phyloP scores from a whole-genome alignment of 1,284 basidiomycete species.

The Microbotryum saponariae region DNA sequence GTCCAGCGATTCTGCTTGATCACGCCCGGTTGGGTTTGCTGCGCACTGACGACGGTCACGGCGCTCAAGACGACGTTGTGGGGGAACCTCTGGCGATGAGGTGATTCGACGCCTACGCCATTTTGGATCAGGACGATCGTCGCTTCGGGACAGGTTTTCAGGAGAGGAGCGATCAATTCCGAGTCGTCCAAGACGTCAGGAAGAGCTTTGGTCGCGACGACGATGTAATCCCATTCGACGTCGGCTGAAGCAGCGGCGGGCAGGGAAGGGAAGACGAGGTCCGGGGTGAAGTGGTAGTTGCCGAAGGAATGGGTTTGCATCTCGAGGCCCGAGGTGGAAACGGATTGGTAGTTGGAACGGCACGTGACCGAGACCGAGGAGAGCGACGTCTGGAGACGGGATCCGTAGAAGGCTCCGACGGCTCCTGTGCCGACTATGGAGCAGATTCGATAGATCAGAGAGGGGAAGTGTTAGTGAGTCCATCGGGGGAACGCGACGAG shows the following conservation, averaged over 20 bases:
- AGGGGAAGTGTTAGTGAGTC: too few relatives aligned
- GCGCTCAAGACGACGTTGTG: slow-evolving; percentile 41
- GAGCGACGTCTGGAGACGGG: slow-evolving; percentile 37
- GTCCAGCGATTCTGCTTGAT: slow-evolving; percentile 46
- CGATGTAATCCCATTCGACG: slow-evolving; percentile 42
- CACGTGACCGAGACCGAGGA: slow-evolving; percentile 44
- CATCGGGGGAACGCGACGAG: too few relatives aligned
- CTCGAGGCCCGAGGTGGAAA: slow-evolving; percentile 38
- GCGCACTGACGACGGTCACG: slow-evolving; percentile 44
- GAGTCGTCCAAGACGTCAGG: slow-evolving; percentile 44
- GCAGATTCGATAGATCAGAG: background rate
- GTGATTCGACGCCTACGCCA: slow-evolving; percentile 45
- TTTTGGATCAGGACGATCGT: slow-evolving; percentile 45
- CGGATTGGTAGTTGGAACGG: slow-evolving; percentile 44
- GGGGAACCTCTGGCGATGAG: slow-evolving; percentile 40
- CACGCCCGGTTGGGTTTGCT: slow-evolving; percentile 41
- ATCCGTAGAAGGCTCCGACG: slow-evolving; percentile 46
- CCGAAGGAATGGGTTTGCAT: slow-evolving; percentile 44
- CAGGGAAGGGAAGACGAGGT: slow-evolving; percentile 40
- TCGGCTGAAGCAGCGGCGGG: slow-evolving; percentile 31
- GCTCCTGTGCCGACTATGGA: slow-evolving; percentile 44
- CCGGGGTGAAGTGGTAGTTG: slow-evolving; percentile 42
- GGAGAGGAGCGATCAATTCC: slow-evolving; percentile 38
- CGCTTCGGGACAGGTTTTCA: slow-evolving; percentile 20
- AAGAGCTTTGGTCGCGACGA: slow-evolving; percentile 46